A percentile compares a stretch with the other conserved stretches of the same genome.
phyloP scores from a whole-genome alignment of 441 rosid genomes.

The Bruguiera hainesii region DNA sequence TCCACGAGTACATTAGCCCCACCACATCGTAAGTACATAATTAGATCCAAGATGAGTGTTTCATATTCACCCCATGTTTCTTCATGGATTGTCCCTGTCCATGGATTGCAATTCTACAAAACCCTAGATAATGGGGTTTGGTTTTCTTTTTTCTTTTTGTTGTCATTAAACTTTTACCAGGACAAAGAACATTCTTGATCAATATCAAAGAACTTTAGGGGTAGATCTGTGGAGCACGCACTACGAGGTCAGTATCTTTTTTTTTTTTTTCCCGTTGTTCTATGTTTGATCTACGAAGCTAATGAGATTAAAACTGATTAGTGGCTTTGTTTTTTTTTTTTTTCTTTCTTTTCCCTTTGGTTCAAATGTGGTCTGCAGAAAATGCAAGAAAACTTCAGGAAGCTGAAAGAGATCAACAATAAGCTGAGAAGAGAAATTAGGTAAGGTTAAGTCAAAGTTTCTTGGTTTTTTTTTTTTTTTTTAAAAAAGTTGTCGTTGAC shows the following conservation, averaged over 20 bases:
- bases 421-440: constrained; percentile 61
- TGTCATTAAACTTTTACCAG: constrained; percentile 17
- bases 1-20: constrained; percentile 75
- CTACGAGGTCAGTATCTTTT: constrained; percentile 36
- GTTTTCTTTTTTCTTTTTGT: not conserved
- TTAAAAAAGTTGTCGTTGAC: too few species aligned
- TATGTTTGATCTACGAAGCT: not conserved
- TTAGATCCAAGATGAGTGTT: too few species aligned
- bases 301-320: not conserved
- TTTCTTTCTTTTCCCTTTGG: not conserved
- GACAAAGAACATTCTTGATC: constrained; percentile 48
- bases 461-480: not conserved
- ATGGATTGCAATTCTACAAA: not conserved
- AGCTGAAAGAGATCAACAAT: constrained; percentile 57
- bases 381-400: constrained; percentile 38
- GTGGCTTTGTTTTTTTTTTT: not conserved
- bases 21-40: constrained; percentile 43
- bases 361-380: too few species aligned
- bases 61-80: too few species aligned
- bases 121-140: not conserved
- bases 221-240: constrained; percentile 57
- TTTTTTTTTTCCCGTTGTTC: not conserved
- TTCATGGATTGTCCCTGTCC: not conserved
- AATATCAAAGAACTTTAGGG: constrained; percentile 45
- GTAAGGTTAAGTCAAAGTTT: constrained; percentile 20